Base-by-base conservation (phyloP, 164 flowering plant genomes). In the Kingdonia uniflora region DNA sequence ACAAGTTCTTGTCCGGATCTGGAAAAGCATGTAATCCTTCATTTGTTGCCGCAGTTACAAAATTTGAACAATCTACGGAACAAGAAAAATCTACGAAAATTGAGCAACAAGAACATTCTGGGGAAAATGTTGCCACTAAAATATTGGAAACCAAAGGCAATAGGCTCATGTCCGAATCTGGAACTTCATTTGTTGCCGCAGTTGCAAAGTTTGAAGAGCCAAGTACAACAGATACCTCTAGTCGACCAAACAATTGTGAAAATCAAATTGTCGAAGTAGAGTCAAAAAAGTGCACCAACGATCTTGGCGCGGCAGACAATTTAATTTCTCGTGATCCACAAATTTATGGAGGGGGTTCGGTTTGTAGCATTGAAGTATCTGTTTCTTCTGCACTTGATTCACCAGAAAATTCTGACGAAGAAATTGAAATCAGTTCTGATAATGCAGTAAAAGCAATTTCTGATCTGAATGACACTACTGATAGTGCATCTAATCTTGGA, bases 301-400 rank as follows among this genome's bases (percentile, higher is more conserved):
- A 75, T 35, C 35, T 33, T 33, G 56, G 44, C 26, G n/a, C 23
- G 10, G 46, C 49, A 39, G 80, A 80, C 25, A 64, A 58, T 63
- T 49, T 60, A 21, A 59, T 51, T 21, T 44, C 66, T 29, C 42
- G 52, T 62, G 51, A 48, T 55, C 29, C 69, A 38, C 65, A 68
- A 37, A 54, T 54, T 56, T 67, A 63, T 35, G 51, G 62, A 62
- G 79, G 75, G 67, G 76, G 74, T 56, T 82, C 86, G 44, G 87
- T 83, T 51, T 81, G 83, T 64, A 85, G 82, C 42, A 79, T 81
- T 52, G 95, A 81, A 56, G 76, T 79, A 59, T 83, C 90, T 51
- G 54, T 83, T 49, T 26, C 95, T 57, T 86, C 87, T 14, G 80
- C 84, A 57, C 84, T 81, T 55, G 95, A 86, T 74, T 81, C 84